Evolutionary conservation across 139 green algal species (phyloP).

Genomic region (Desmodesmus armatus): DNA sequence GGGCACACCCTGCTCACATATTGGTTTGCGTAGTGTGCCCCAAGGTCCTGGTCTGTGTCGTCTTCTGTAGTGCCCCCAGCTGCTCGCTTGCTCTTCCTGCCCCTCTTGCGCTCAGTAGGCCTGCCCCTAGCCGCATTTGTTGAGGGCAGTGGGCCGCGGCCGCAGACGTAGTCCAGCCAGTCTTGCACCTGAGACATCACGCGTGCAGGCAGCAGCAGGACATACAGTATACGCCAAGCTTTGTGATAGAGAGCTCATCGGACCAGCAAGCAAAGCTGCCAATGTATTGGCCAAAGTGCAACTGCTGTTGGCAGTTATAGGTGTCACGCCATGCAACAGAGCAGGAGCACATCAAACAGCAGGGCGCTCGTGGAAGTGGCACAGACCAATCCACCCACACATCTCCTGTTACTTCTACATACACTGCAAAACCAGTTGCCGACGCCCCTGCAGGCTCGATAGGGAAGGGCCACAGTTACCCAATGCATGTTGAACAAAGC

Average conservation of each 20-base stretch:
- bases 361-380: too few relatives aligned
- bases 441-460: too few relatives aligned
- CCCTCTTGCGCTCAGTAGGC: constrained; percentile 20
- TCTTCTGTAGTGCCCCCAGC: too few relatives aligned
- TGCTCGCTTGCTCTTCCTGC: neutral
- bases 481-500: neutral
- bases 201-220: neutral
- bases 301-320: too few relatives aligned
- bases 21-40: too few relatives aligned
- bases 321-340: too few relatives aligned
- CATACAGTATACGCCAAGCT: neutral
- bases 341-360: too few relatives aligned
- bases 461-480: neutral
- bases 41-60: too few relatives aligned
- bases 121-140: constrained; percentile 30
- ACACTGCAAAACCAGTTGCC: too few relatives aligned
- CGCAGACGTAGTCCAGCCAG: constrained; percentile 40
- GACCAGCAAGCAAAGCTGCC: neutral
- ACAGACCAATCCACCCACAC: neutral
- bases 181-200: constrained; percentile 44
- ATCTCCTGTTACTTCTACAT: neutral
- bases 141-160: neutral
- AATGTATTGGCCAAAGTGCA: too few relatives aligned
- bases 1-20: too few relatives aligned
- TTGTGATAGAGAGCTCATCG: too few relatives aligned